Percentiles rank a stretch among this genome's conserved stretches.
Conservation (phyloP, 139 green algal species). For the Coelastrella sp. region DNA sequence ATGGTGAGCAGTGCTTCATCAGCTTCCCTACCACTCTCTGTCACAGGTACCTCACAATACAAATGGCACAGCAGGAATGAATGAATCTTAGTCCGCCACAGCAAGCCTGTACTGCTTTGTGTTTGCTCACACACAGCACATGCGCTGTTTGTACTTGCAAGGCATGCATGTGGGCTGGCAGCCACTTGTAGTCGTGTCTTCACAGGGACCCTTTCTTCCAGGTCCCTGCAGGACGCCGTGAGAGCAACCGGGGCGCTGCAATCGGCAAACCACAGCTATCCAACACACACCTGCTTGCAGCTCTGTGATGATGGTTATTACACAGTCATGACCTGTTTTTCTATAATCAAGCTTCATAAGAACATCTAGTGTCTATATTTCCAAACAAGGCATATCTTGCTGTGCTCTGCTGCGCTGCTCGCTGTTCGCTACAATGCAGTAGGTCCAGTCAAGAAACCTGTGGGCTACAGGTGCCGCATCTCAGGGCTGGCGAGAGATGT, state of each 20-base stretch:
- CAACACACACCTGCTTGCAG: too few relatives aligned
- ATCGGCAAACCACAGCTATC: too few relatives aligned
- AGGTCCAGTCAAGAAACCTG: neutral
- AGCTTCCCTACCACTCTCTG: neutral
- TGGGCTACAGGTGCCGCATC: constrained; percentile 30
- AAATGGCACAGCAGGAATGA: neutral
- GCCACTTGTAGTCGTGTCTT: too few relatives aligned
- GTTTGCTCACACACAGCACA: too few relatives aligned
- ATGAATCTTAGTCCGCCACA: neutral
- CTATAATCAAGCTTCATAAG: neutral
- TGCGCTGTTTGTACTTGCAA: too few relatives aligned
- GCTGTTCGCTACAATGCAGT: neutral
- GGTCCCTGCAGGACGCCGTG: too few relatives aligned
- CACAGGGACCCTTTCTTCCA: too few relatives aligned
- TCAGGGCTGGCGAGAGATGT: neutral
- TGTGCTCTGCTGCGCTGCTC: neutral
- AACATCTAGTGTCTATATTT: neutral
- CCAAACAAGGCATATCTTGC: neutral
- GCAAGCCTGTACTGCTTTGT: too few relatives aligned
- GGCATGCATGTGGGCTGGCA: too few relatives aligned
- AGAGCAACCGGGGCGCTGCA: too few relatives aligned
- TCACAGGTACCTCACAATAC: neutral
- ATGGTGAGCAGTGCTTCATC: neutral
- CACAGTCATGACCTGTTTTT: neutral
- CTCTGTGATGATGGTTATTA: neutral